Conservation (phyloP, 1,284 basidiomycete genomes). For the Tylopilus orsonianus region DNA sequence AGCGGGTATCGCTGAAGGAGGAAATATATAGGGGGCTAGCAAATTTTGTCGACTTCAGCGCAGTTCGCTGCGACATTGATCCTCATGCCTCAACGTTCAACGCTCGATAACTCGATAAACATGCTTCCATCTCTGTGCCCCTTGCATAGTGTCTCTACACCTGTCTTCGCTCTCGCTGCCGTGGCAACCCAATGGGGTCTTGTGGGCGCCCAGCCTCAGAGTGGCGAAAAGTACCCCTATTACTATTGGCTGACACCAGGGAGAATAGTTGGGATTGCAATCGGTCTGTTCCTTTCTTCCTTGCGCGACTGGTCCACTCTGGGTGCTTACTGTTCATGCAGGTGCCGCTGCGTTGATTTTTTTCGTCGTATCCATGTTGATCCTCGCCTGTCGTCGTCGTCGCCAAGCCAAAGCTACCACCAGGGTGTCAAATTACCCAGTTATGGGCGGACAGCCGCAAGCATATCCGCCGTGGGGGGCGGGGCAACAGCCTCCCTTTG, state of each 20-base stretch:
- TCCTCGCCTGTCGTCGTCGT: slow-evolving; percentile 13
- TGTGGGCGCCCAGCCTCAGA: slow-evolving; percentile 8
- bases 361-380: slow-evolving; percentile 13
- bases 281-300: slow-evolving; percentile 19
- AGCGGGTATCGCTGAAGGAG: background rate
- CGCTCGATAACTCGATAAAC: background rate
- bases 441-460: slow-evolving; percentile 1
- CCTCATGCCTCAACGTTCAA: background rate
- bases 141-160: background rate
- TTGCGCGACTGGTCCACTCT: background rate
- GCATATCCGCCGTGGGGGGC: slow-evolving; percentile 14
- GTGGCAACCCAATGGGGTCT: slow-evolving; percentile 1
- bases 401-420: slow-evolving; percentile 3
- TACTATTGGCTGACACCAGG: slow-evolving; percentile 27
- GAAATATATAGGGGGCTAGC: background rate
- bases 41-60: too few relatives aligned
- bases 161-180: slow-evolving; percentile 1
- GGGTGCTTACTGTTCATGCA: slow-evolving; percentile 3
- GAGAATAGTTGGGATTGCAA: slow-evolving; percentile 26
- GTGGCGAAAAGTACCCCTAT: background rate
- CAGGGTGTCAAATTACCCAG: background rate
- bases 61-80: too few relatives aligned
- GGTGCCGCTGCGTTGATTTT: slow-evolving; percentile 11
- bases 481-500: background rate
- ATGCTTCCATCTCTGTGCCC: background rate